Evolutionary conservation across 306 rosid species (phyloP).

Genomic region (Nissolia schottii): DNA sequence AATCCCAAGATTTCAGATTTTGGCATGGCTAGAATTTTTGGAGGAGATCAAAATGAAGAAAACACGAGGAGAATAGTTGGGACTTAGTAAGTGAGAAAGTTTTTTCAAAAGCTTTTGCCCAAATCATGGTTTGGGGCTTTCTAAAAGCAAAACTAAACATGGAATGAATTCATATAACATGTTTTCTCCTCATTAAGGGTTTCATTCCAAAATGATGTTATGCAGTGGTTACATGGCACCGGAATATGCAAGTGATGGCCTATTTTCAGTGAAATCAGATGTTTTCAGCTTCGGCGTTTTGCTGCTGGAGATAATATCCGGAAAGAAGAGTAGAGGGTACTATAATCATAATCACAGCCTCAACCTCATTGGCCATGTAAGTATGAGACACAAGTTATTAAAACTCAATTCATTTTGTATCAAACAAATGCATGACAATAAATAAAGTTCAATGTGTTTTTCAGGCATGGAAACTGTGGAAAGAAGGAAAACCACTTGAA

Average conservation of each 20-base stretch:
- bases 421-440: not conserved
- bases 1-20: constrained; percentile 71
- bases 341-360: constrained; percentile 33
- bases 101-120: not conserved
- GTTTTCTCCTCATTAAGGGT: not conserved
- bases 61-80: constrained; percentile 65
- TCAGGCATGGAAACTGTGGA: constrained; percentile 70
- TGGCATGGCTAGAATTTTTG: constrained; percentile 61
- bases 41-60: constrained; percentile 56
- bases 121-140: too few species aligned
- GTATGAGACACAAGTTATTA: not conserved
- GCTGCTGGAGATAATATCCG: constrained; percentile 48
- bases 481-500: constrained; percentile 43
- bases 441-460: not conserved
- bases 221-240: constrained; percentile 72
- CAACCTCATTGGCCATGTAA: constrained; percentile 59
- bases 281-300: constrained; percentile 49
- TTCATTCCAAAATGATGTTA: not conserved
- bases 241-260: constrained; percentile 52
- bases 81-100: constrained; percentile 47
- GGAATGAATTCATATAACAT: not conserved
- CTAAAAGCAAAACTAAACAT: too few species aligned
- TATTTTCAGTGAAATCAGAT: constrained; percentile 50
- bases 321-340: constrained; percentile 55
- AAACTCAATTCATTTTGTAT: too few species aligned